Evolutionary conservation across 2,329 filamentous ascomycete genomes (phyloP), one percentile per base, ranked within the genome.

Genomic region (Boeremia lycopersici): DNA sequence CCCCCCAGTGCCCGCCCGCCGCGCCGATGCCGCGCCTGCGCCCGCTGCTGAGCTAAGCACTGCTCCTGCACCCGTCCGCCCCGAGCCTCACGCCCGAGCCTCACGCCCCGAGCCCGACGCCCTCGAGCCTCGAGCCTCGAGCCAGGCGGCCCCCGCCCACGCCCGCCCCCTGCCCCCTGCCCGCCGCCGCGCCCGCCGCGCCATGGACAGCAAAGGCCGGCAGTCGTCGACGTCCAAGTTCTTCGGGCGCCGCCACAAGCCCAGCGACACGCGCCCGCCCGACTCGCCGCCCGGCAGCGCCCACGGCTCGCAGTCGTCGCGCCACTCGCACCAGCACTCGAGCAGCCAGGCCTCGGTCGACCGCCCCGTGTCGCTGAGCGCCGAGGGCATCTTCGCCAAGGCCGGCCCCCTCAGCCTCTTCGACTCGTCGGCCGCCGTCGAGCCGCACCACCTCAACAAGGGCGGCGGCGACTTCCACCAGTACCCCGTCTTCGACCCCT

Each of bases 331-430:
- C 67, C 63, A 68, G 35, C 67, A 71, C 57, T 67, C 64, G 23
- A 67, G 60, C 59, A 73, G 71, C 25, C 67, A 71, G 34, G 81
- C 88, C 62, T 93, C 89, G 12, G 76, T 91, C 67, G 90, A 93
- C 68, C 80, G 85, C 57, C 84, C 86, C 43, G 78, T 82, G 60
- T 85, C 86, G 42, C 81, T 86, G 65, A 88, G 88, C 51, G 67
- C 77, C n/a, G 83, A 86, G 65, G 77, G 82, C 56, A 77, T 93
- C 57, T 89, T 89, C 70, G 87, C 87, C 79, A 88, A 86, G 71
- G 88, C 91, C 30, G 92, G 91, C 54, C 86, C 93, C 54, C 93
- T 97, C 61, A 91, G 93, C 29, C 96, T 96, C 79, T 90, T 96
- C 65, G 86, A 80, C 67, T 73, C 82, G 45, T 86, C 85, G 69